phyloP scores from a whole-genome alignment of 306 rosid species.

The Dalbergia oliveri region DNA sequence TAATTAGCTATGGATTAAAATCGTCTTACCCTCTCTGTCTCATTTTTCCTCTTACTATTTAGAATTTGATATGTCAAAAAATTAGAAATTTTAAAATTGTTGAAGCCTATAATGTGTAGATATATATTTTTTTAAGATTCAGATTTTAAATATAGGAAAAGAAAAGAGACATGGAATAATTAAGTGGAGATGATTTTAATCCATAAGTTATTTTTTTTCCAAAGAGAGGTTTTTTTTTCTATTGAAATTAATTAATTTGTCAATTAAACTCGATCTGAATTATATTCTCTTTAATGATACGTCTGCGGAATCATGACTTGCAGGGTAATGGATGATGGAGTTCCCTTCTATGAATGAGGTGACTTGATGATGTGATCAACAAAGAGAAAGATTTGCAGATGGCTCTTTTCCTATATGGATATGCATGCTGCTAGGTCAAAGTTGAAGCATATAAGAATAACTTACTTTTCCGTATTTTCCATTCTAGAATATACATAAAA shows the following conservation, averaged over 20 bases:
- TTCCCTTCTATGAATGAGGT: neutral
- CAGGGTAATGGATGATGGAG: slow-evolving; percentile 31
- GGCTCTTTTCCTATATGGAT: neutral
- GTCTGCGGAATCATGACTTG: slow-evolving; percentile 6
- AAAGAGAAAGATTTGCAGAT: neutral
- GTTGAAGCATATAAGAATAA: neutral
- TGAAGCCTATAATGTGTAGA: neutral
- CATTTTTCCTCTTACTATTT: neutral
- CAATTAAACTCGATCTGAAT: neutral
- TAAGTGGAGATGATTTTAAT: neutral
- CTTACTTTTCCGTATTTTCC: neutral
- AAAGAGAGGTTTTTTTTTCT: no score
- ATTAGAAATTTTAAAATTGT: neutral
- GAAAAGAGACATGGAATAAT: neutral
- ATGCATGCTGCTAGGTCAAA: neutral
- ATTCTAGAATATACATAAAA: neutral
- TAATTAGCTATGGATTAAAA: neutral
- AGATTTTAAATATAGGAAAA: neutral
- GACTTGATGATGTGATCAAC: neutral
- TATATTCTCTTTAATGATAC: neutral
- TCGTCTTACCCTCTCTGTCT: neutral
- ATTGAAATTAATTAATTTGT: neutral
- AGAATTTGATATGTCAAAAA: neutral
- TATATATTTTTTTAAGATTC: no score
- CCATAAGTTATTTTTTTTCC: neutral